Conservation (phyloP, 129 eudicot species). For the Lactuca sativa region DNA sequence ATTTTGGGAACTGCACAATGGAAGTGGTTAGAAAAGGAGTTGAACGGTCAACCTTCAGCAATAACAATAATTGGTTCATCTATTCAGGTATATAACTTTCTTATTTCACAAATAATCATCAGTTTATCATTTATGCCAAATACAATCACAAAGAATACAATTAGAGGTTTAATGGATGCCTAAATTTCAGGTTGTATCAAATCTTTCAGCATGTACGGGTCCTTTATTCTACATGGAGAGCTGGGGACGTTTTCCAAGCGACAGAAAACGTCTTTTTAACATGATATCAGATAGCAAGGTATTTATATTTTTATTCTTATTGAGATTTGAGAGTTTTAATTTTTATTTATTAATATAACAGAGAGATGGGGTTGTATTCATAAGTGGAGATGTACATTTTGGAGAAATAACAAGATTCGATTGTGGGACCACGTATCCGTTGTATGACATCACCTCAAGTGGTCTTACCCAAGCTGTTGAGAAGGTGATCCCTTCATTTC, state of each 20-base stretch:
- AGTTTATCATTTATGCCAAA: neutral
- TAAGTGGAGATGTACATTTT: conserved; percentile 81
- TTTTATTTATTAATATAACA: too few relatives aligned
- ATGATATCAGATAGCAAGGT: conserved; percentile 66
- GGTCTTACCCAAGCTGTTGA: conserved; percentile 75
- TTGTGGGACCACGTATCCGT: conserved; percentile 60
- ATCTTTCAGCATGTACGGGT: conserved; percentile 60
- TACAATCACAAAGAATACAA: neutral
- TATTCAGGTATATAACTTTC: conserved; percentile 48
- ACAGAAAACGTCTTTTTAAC: conserved; percentile 56
- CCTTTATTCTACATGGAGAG: conserved; percentile 58
- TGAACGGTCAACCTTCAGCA: conserved; percentile 47
- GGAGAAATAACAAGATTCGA: conserved; percentile 67
- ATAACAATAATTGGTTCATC: conserved; percentile 66
- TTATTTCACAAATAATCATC: neutral
- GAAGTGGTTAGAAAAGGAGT: conserved; percentile 58
- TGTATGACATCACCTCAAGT: conserved; percentile 75
- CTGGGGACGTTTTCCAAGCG: conserved; percentile 71
- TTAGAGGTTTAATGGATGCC: too few relatives aligned
- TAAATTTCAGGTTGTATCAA: conserved; percentile 54
- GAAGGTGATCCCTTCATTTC: conserved; percentile 47
- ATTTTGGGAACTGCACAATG: conserved; percentile 61
- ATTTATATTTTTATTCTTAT: neutral
- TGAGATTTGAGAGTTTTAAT: too few relatives aligned
- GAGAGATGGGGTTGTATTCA: conserved; percentile 67